Conservation (phyloP, 371 early-diverging fungal genomes). For the Nematocida displodere region DNA sequence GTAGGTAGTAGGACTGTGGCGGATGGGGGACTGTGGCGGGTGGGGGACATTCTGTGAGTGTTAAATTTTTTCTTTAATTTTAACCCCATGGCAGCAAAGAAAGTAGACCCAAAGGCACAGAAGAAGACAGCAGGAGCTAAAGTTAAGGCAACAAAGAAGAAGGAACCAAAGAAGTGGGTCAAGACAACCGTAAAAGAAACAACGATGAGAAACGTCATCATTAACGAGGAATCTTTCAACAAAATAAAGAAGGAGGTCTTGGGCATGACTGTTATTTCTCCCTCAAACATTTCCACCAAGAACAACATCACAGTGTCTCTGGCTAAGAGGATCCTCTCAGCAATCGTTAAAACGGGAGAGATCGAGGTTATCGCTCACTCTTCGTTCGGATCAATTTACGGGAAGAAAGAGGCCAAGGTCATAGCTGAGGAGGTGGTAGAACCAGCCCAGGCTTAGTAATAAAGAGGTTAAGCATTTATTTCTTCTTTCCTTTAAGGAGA, state of each 20-base stretch:
- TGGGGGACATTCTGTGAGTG: too few species aligned
- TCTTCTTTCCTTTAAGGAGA: slow-evolving; percentile 32
- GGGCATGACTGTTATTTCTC: slow-evolving; percentile 53
- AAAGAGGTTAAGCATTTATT: slow-evolving; percentile 11
- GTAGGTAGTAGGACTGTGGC: too few species aligned
- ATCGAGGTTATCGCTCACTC: slow-evolving; percentile 51
- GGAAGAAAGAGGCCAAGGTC: slow-evolving; percentile 34
- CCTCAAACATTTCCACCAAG: slow-evolving; percentile 45
- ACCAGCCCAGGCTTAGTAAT: not conserved
- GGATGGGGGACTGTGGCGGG: too few species aligned
- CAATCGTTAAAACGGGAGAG: slow-evolving; percentile 44
- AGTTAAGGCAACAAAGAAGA: slow-evolving; percentile 50
- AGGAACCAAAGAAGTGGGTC: slow-evolving; percentile 63
- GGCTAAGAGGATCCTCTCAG: slow-evolving; percentile 53
- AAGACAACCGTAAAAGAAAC: slow-evolving; percentile 56
- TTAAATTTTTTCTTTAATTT: slow-evolving; percentile 49
- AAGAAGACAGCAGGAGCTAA: slow-evolving; percentile 54
- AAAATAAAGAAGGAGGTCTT: slow-evolving; percentile 62
- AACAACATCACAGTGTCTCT: slow-evolving; percentile 58
- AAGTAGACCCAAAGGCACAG: slow-evolving; percentile 58
- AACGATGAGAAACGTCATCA: slow-evolving; percentile 39
- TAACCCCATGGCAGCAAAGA: slow-evolving; percentile 54
- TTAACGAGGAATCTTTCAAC: slow-evolving; percentile 50
- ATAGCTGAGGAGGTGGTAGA: slow-evolving; percentile 13
- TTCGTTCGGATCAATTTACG: slow-evolving; percentile 45